Conservation (phyloP, 2,329 filamentous ascomycete genomes). For the Sarocladium kiliense region DNA sequence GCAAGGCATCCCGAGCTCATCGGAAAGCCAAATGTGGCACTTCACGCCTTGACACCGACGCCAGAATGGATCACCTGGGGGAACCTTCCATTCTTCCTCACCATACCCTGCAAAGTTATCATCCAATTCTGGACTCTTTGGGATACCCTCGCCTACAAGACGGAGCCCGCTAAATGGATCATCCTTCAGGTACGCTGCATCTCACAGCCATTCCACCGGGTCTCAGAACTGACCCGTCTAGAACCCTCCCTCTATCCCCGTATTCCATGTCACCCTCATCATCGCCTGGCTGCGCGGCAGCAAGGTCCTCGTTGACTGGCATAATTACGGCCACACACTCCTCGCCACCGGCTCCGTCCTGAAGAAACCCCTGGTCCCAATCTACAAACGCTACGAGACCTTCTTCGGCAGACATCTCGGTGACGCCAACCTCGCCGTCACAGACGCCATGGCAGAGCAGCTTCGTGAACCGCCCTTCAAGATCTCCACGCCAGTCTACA, state of each 20-base stretch:
- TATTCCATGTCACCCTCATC: conserved; percentile 68
- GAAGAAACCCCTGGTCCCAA: conserved; percentile 66
- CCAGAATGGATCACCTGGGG: conserved; percentile 63
- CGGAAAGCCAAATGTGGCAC: conserved; percentile 60
- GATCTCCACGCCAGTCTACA: conserved; percentile 59
- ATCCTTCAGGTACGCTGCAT: conserved; percentile 64
- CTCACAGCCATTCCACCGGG: neutral
- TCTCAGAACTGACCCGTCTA: conserved; percentile 31
- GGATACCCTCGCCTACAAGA: conserved; percentile 65
- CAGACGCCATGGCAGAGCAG: conserved; percentile 77
- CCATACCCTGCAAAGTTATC: conserved; percentile 78
- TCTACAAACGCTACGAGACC: conserved; percentile 75
- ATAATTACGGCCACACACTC: conserved; percentile 97
- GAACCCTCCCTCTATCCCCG: conserved; percentile 94
- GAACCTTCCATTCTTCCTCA: conserved; percentile 68
- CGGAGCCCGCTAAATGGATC: conserved; percentile 75
- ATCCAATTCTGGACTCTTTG: conserved; percentile 75
- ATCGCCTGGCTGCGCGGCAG: conserved; percentile 74
- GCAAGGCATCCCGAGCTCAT: conserved; percentile 73
- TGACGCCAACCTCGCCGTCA: conserved; percentile 78
- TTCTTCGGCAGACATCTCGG: conserved; percentile 62
- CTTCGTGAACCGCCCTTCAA: conserved; percentile 59
- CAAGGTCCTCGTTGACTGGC: conserved; percentile 88
- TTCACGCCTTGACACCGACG: conserved; percentile 65
- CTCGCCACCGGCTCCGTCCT: conserved; percentile 56